phyloP scores from a whole-genome alignment of 768 basidiomycete species.

The Gelatoporia subvermispora region DNA sequence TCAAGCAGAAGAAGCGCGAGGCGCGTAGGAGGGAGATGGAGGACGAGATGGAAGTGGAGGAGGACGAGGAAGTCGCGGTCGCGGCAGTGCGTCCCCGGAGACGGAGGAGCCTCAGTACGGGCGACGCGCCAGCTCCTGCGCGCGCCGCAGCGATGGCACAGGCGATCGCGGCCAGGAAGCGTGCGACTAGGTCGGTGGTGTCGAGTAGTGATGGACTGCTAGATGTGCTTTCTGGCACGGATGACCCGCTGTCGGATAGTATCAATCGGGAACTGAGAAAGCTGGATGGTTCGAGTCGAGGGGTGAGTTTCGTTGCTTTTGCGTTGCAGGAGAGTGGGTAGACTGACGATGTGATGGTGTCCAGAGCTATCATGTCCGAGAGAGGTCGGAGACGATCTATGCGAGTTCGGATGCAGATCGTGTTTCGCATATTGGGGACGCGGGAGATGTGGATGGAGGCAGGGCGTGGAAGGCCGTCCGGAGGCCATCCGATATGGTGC shows the following conservation, averaged over 20 bases:
- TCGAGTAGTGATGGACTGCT: constrained; percentile 29
- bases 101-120: constrained; percentile 74
- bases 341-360: too few species aligned
- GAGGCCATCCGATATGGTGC: constrained; percentile 91
- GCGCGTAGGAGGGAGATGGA: constrained; percentile 51
- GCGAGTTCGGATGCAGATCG: constrained; percentile 67
- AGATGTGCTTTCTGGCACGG: constrained; percentile 35
- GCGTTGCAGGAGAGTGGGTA: constrained; percentile 6
- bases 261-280: constrained; percentile 72
- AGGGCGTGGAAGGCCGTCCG: constrained; percentile 85
- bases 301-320: constrained; percentile 38
- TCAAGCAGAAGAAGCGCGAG: constrained; percentile 65
- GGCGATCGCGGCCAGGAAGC: constrained; percentile 17
- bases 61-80: constrained; percentile 16
- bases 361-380: constrained; percentile 78
- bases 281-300: constrained; percentile 41
- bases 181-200: constrained; percentile 25
- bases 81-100: constrained; percentile 42
- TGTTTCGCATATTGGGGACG: constrained; percentile 63
- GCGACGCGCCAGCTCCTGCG: constrained; percentile 53
- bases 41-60: constrained; percentile 23
- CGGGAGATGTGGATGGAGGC: constrained; percentile 80
- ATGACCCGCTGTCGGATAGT: constrained; percentile 58
- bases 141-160: constrained; percentile 21
- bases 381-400: constrained; percentile 73